These are phyloP conservation scores for Rhodotorula kratochvilovae DNA, from an alignment of 768 basidiomycete species.

Conservation along the genomic window DNA sequence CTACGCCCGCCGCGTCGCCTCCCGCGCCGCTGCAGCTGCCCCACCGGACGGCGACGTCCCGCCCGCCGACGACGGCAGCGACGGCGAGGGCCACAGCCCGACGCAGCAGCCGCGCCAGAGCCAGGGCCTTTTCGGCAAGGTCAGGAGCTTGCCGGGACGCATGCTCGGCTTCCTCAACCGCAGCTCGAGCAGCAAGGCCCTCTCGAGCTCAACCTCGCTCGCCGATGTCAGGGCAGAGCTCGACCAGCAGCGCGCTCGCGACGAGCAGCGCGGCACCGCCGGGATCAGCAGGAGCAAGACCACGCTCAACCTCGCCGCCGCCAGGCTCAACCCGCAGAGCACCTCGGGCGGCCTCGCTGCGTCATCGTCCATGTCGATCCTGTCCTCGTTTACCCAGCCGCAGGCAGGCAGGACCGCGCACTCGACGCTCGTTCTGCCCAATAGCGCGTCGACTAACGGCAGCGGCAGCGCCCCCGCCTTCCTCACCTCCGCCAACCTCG, in stretches of 20 bases:
- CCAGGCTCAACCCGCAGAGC: background rate
- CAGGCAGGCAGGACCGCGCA: constrained; percentile 18
- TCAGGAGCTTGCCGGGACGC: constrained; percentile 19
- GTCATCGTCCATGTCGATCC: constrained; percentile 30
- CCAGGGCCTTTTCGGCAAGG: constrained; percentile 23
- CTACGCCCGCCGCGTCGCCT: constrained; percentile 23
- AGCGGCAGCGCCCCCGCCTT: background rate
- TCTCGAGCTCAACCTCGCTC: constrained; percentile 5
- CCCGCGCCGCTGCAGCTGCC: background rate
- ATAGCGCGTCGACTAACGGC: constrained; percentile 1
- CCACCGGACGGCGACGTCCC: background rate
- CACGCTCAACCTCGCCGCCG: background rate
- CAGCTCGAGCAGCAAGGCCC: background rate
- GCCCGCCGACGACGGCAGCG: background rate
- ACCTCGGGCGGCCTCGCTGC: constrained; percentile 6
- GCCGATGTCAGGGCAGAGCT: constrained; percentile 29
- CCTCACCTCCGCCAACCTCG: constrained; percentile 27
- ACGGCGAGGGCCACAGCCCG: background rate
- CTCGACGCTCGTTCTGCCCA: constrained; percentile 26
- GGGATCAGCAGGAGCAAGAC: constrained; percentile 27
- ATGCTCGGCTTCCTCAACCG: constrained; percentile 20
- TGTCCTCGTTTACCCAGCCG: constrained; percentile 1
- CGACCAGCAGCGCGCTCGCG: constrained; percentile 7
- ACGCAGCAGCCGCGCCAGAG: background rate
- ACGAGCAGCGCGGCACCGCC: background rate